phyloP scores from a whole-genome alignment of 2,329 filamentous ascomycete species.

The Clonostachys rosea region DNA sequence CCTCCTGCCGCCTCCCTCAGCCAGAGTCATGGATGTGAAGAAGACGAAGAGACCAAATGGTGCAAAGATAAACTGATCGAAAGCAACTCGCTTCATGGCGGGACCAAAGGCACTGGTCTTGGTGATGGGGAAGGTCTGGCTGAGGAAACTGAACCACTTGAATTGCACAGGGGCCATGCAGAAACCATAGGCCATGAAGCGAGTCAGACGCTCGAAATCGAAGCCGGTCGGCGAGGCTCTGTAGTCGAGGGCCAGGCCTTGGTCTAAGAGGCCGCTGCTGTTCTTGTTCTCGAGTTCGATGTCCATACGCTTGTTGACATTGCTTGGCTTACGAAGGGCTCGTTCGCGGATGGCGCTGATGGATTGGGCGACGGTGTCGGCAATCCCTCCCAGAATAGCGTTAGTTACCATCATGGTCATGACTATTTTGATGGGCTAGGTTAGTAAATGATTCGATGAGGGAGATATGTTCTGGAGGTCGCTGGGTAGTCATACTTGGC shows the following conservation, averaged over 20 bases:
- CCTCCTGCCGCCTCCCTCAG: slow-evolving; percentile 82
- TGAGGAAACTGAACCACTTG: slow-evolving; percentile 90
- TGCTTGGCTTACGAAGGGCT: slow-evolving; percentile 55
- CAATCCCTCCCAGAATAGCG: slow-evolving; percentile 88
- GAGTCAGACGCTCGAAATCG: slow-evolving; percentile 88
- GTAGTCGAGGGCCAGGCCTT: slow-evolving; percentile 61
- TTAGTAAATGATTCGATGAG: neutral
- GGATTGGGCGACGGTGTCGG: slow-evolving; percentile 92
- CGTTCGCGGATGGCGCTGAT: slow-evolving; percentile 78
- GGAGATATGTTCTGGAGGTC: neutral
- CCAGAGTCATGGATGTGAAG: slow-evolving; percentile 94
- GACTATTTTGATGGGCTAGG: slow-evolving; percentile 43
- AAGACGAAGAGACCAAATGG: slow-evolving; percentile 83
- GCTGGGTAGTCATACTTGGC: slow-evolving; percentile 54
- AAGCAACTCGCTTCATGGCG: slow-evolving; percentile 83
- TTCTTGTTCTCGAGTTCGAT: slow-evolving; percentile 81
- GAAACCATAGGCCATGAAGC: slow-evolving; percentile 98
- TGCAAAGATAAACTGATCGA: slow-evolving; percentile 91
- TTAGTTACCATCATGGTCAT: slow-evolving; percentile 99
- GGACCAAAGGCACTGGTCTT: slow-evolving; percentile 70
- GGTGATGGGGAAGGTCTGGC: slow-evolving; percentile 76
- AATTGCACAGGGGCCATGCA: slow-evolving; percentile 94
- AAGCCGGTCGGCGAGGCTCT: slow-evolving; percentile 72
- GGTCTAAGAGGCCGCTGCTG: slow-evolving; percentile 52
- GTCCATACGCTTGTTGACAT: slow-evolving; percentile 57